Evolutionary conservation across 805 yeast species (phyloP).

Genomic region (Candida rishiriensis): DNA sequence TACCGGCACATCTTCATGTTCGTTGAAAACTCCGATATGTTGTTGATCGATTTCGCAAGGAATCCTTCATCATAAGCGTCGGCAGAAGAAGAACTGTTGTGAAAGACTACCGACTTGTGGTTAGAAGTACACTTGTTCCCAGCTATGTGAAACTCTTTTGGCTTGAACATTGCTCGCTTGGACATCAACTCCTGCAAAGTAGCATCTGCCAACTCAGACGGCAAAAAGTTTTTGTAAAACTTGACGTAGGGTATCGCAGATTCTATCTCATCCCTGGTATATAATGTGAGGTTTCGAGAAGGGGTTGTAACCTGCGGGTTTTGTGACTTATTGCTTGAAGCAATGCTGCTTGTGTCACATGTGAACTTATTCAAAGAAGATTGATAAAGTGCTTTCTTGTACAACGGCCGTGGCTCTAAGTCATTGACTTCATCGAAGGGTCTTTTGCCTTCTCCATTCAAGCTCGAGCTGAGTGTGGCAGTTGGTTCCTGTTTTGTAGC

Average conservation of each 20-base stretch:
- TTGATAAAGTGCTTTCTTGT: not conserved
- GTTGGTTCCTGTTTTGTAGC: not conserved
- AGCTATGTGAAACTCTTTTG: slow-evolving; percentile 53
- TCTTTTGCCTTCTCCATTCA: too few species aligned
- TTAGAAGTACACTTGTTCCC: slow-evolving; percentile 58
- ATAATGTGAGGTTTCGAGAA: slow-evolving; percentile 27
- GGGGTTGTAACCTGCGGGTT: too few species aligned
- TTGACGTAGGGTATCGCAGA: slow-evolving; percentile 46
- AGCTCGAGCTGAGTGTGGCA: too few species aligned
- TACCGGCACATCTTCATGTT: slow-evolving; percentile 37
- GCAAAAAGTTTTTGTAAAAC: slow-evolving; percentile 48
- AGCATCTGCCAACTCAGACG: slow-evolving; percentile 41
- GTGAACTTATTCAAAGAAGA: not conserved
- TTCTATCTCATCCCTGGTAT: slow-evolving; percentile 49
- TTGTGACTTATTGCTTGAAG: not conserved
- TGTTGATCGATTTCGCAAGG: slow-evolving; percentile 14
- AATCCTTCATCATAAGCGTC: slow-evolving; percentile 10
- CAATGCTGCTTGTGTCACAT: not conserved
- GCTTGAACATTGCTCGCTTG: slow-evolving; percentile 36
- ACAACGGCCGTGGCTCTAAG: too few species aligned
- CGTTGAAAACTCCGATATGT: slow-evolving; percentile 18
- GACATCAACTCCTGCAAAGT: slow-evolving; percentile 40
- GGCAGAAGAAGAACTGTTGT: slow-evolving; percentile 2
- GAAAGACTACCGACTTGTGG: slow-evolving; percentile 43
- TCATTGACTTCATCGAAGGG: too few species aligned